Conservation (phyloP, 2,329 filamentous ascomycete genomes). For the Curvularia eragrostidis region DNA sequence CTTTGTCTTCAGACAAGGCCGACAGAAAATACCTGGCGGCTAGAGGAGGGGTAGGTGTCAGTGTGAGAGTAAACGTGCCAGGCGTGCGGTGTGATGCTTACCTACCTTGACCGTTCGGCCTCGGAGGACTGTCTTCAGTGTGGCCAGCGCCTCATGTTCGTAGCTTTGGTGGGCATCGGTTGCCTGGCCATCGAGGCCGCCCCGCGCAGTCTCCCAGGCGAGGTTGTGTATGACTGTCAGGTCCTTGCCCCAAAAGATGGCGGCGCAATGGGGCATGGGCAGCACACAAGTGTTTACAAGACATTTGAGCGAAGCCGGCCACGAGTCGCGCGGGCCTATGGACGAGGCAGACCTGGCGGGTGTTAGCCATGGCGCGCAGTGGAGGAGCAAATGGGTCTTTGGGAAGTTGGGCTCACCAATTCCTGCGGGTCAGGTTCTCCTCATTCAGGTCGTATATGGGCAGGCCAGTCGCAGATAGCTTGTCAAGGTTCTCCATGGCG, state of each 20-base stretch:
- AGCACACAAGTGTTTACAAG: conserved; percentile 48
- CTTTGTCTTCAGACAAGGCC: conserved; percentile 17
- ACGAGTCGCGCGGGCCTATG: conserved; percentile 44
- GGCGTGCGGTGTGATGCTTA: conserved; percentile 31
- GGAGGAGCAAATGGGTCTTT: not conserved
- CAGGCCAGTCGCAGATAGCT: conserved; percentile 39
- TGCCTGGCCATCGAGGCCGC: conserved; percentile 46
- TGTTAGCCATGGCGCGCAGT: conserved; percentile 6
- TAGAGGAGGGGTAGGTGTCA: conserved; percentile 20
- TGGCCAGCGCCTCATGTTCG: conserved; percentile 42
- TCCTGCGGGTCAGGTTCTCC: conserved; percentile 36
- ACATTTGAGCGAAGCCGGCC: conserved; percentile 44
- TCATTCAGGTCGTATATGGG: conserved; percentile 42
- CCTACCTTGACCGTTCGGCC: conserved; percentile 50
- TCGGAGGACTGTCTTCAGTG: conserved; percentile 44
- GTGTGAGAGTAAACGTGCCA: not conserved
- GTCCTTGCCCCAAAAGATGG: conserved; percentile 53
- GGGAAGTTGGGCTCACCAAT: too few relatives aligned
- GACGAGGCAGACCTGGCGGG: conserved; percentile 35
- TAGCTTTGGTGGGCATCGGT: conserved; percentile 42
- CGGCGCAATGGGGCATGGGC: conserved; percentile 51
- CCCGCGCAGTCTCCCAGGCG: conserved; percentile 50
- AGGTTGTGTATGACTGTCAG: conserved; percentile 51
- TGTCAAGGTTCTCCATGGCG: conserved; percentile 38
- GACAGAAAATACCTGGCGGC: conserved; percentile 39